phyloP scores from a whole-genome alignment of 257 asterid species.

The Salvia miltiorrhiza region DNA sequence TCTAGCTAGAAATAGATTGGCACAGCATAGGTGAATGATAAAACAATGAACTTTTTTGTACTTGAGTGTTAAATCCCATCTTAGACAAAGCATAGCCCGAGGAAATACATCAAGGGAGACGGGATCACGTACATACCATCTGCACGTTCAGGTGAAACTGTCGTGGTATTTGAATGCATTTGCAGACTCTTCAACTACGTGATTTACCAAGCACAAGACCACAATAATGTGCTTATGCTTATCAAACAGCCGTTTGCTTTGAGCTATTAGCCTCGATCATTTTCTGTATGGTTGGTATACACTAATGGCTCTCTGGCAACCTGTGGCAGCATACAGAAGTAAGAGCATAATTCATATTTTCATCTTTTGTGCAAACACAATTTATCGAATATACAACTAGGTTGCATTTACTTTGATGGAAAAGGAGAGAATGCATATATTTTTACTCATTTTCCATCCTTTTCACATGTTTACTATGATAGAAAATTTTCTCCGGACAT shows the following conservation, averaged over 20 bases:
- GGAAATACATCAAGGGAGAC: neutral
- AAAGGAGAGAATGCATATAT: too few relatives aligned
- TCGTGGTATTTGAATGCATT: neutral
- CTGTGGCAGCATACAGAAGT: conserved; percentile 36
- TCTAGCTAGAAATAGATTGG: too few relatives aligned
- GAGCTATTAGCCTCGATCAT: conserved; percentile 21
- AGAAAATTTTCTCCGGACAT: too few relatives aligned
- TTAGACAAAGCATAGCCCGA: neutral
- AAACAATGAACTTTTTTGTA: neutral
- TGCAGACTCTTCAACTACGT: conserved; percentile 5
- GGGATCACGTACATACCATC: neutral
- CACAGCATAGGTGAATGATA: neutral
- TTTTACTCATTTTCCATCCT: too few relatives aligned
- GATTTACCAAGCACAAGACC: neutral
- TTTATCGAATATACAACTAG: neutral
- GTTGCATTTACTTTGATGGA: too few relatives aligned
- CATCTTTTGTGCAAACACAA: neutral
- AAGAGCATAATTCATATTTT: neutral
- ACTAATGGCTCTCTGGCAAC: conserved; percentile 91
- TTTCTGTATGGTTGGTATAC: neutral
- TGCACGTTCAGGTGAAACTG: neutral
- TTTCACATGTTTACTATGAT: too few relatives aligned
- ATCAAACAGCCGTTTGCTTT: conserved; percentile 2
- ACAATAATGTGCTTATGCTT: neutral
- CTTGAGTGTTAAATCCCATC: neutral